Evolutionary conservation across 2,329 filamentous ascomycete species (phyloP).

Genomic region (Ophiostoma tasmaniense): DNA sequence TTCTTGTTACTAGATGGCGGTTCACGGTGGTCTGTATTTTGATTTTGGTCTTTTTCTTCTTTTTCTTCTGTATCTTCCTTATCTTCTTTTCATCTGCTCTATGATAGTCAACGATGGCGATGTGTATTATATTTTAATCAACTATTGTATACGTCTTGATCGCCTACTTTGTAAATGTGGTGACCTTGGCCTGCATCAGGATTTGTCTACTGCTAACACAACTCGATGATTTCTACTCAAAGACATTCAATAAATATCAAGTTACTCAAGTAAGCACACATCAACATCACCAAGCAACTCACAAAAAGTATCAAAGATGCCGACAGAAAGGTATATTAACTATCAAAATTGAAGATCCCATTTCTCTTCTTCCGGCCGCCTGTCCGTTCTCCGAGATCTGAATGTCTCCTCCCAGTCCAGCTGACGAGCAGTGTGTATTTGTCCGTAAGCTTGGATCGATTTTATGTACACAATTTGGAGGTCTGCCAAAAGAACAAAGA

Average conservation of each 20-base stretch:
- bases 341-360: neutral
- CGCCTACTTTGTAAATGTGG: neutral
- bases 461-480: neutral
- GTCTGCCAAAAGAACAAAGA: neutral
- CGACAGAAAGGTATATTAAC: conserved; percentile 5
- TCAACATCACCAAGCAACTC: too few relatives aligned
- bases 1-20: neutral
- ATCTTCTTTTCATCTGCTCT: neutral
- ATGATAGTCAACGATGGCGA: neutral
- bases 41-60: too few relatives aligned
- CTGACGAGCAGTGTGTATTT: conserved; percentile 4
- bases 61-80: too few relatives aligned
- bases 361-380: neutral
- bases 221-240: too few relatives aligned
- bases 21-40: neutral
- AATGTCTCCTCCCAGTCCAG: conserved; percentile 2
- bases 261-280: too few relatives aligned
- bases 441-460: conserved; percentile 1
- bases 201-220: too few relatives aligned
- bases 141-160: neutral
- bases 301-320: neutral
- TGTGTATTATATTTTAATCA: neutral
- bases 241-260: too few relatives aligned
- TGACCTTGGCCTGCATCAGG: neutral
- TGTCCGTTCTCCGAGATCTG: neutral